Evolutionary conservation across 768 basidiomycete genomes (phyloP), one percentile per base, ranked within the genome.

Genomic region (Hysterangium stoloniferum): DNA sequence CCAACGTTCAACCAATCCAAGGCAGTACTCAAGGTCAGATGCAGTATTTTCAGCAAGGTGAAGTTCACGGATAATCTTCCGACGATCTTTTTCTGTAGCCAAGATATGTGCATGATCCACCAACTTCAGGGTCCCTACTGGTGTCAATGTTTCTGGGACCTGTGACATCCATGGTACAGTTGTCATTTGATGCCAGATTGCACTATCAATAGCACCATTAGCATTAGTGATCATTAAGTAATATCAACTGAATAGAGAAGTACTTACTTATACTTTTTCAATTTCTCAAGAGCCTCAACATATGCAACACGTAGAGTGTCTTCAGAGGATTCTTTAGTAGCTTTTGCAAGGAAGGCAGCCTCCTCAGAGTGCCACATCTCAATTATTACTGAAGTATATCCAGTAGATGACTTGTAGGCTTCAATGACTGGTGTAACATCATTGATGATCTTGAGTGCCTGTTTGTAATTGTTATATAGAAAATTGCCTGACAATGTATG

Each of bases 1-100:
- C 63, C 62, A 62, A 1, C 56, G 50, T 6, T 48, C 17, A 7
- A 24, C 34, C 11, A 63, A 32, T 9, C 52, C 50, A 2, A 61
- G 42, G 15, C 27, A 3, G 2, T 36, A 24, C 35, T 62, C 61
- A 12, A 56, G 12, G n/a, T 45, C 28, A 4, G 25, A 3, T 5
- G 24, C 35, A 1, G 34, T 34, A 15, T 49, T 36, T 15, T 20
- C 19, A 22, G 19, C 48, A 3, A 28, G 27, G 4, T 34, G 15
- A 2, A 48, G 17, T 28, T 48, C 29, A 17, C 2, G 2, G 22
- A 34, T 17, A 2, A 22, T n/a, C 3, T 19, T 17, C 1, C 31
- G 25, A 4, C 12, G 35, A 4, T 48, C 31, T 8, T 28, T 12
- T 13, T 45, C 43, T 11, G 4, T 3, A 2, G 38, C 38, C 3